Percentiles rank a stretch among this genome's conserved stretches.
phyloP scores from a whole-genome alignment of 768 basidiomycete species.

The Phylloporus arenicola region DNA sequence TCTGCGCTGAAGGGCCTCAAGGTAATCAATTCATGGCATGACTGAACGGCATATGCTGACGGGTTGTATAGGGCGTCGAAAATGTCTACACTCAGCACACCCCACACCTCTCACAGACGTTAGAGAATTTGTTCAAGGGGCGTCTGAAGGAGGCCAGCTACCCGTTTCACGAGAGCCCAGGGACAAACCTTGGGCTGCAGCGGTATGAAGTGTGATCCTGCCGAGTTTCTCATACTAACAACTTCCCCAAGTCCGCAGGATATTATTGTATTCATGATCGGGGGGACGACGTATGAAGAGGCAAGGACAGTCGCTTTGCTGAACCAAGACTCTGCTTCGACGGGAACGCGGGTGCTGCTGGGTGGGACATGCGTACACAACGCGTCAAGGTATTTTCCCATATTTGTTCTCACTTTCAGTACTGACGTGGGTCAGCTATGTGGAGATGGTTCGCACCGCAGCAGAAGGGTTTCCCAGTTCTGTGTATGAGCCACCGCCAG shows the following conservation, averaged over 20 bases:
- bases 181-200: constrained; percentile 65
- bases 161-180: constrained; percentile 76
- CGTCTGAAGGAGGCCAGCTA: constrained; percentile 82
- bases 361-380: constrained; percentile 97
- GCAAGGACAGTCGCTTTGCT: constrained; percentile 78
- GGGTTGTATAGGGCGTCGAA: constrained; percentile 74
- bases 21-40: constrained; percentile 41
- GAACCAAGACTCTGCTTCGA: constrained; percentile 70
- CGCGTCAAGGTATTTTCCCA: constrained; percentile 66
- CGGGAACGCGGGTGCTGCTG: constrained; percentile 73
- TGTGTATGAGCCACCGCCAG: constrained; percentile 72
- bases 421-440: constrained; percentile 49
- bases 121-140: constrained; percentile 85
- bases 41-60: constrained; percentile 2
- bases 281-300: constrained; percentile 95
- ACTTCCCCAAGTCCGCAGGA: constrained; percentile 71
- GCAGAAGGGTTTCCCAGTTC: constrained; percentile 55
- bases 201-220: constrained; percentile 37
- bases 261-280: constrained; percentile 94
- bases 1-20: constrained; percentile 94
- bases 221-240: constrained; percentile 1
- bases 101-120: constrained; percentile 87
- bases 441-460: constrained; percentile 82
- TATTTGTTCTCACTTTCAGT: background rate
- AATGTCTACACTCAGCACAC: constrained; percentile 98